These are phyloP conservation scores for Paecilomyces formosus DNA, from an alignment of 2,329 filamentous ascomycete genomes.

Conservation along the genomic window DNA sequence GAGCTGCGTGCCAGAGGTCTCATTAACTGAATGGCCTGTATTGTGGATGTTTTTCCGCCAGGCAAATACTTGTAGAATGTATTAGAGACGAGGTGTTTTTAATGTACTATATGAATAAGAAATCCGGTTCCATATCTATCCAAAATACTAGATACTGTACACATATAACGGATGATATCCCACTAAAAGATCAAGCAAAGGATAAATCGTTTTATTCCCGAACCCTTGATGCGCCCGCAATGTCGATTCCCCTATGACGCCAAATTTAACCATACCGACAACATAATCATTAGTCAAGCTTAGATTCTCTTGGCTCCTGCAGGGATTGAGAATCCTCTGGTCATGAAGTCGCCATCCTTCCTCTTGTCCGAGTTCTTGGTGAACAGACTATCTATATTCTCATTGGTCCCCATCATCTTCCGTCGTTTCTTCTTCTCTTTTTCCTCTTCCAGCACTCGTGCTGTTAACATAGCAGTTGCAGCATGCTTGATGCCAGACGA, in stretches of 20 bases:
- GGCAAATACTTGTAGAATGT: constrained; percentile 2
- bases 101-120: constrained; percentile 13
- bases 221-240: neutral
- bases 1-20: constrained; percentile 58
- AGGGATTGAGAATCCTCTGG: constrained; percentile 48
- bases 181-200: neutral
- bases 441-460: constrained; percentile 80
- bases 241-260: constrained; percentile 2
- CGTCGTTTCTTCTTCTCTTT: constrained; percentile 71
- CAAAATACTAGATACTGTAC: neutral
- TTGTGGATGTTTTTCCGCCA: neutral
- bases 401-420: constrained; percentile 58
- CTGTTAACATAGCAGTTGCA: constrained; percentile 75
- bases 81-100: constrained; percentile 8
- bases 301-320: constrained; percentile 31
- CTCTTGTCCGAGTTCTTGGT: constrained; percentile 36
- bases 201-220: neutral
- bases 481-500: constrained; percentile 73
- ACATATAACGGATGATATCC: neutral
- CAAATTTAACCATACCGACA: constrained; percentile 2
- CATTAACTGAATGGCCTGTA: constrained; percentile 36
- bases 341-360: constrained; percentile 51
- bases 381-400: constrained; percentile 50
- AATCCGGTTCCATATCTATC: neutral
- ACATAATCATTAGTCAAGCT: neutral